Conservation (phyloP, 768 basidiomycete species). For the Naganishia friedmannii region DNA sequence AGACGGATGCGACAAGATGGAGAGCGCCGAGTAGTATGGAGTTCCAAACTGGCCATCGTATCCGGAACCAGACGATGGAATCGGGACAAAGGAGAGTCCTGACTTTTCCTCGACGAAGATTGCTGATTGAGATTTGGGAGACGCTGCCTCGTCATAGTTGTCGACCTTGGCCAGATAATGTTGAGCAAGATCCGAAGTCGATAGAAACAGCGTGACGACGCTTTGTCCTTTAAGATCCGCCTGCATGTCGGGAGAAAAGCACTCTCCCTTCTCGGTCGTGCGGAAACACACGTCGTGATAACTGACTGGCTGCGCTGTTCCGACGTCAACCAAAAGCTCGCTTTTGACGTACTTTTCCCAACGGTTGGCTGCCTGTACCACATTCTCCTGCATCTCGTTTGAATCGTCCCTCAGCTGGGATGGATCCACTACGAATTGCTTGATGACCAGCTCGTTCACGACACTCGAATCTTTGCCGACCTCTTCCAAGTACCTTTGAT, state of each 20-base stretch:
- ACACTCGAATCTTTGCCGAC: background rate
- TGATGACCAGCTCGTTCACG: conserved; percentile 60
- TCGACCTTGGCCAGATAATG: conserved; percentile 17
- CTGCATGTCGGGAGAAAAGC: background rate
- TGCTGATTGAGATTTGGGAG: background rate
- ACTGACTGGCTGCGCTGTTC: conserved; percentile 34
- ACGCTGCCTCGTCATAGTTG: background rate
- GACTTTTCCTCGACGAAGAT: background rate
- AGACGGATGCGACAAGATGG: conserved; percentile 16
- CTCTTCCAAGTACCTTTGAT: conserved; percentile 9
- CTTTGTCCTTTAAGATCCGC: background rate
- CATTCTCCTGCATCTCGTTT: conserved; percentile 36
- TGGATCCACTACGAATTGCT: conserved; percentile 67
- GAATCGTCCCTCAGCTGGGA: conserved; percentile 8
- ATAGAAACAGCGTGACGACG: conserved; percentile 39
- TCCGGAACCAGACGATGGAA: background rate
- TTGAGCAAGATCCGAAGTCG: conserved; percentile 29
- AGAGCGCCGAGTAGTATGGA: conserved; percentile 12
- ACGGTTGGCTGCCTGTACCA: conserved; percentile 30
- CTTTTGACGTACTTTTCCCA: conserved; percentile 45
- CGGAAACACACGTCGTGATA: conserved; percentile 45
- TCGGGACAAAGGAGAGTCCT: conserved; percentile 13
- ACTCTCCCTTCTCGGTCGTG: background rate
- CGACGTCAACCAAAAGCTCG: conserved; percentile 39
- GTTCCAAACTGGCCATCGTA: conserved; percentile 3